Conservation (phyloP, 1,284 basidiomycete species). For the Pseudozyma pruni region DNA sequence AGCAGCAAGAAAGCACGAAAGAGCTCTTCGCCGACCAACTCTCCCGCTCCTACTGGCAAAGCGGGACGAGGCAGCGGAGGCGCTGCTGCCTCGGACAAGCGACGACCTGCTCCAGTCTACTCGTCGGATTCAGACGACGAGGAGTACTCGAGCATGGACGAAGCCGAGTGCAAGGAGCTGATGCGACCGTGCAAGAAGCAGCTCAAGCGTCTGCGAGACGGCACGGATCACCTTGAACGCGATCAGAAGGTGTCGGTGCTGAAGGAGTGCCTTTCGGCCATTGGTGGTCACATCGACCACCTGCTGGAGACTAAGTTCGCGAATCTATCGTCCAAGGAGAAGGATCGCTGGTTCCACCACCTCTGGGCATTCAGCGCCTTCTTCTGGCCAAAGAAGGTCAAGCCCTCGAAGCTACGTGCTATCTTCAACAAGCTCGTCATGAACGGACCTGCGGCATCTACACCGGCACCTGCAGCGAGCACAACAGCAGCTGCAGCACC, state of each 20-base stretch:
- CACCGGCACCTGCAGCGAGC: conserved; percentile 7
- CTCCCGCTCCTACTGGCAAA: conserved; percentile 47
- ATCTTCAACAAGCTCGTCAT: conserved; percentile 61
- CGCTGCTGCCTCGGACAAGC: conserved; percentile 27
- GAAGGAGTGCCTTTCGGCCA: conserved; percentile 93
- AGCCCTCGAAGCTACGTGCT: conserved; percentile 57
- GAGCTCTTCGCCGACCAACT: conserved; percentile 38
- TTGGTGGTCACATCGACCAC: conserved; percentile 89
- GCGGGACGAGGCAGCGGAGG: conserved; percentile 20
- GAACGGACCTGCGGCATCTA: conserved; percentile 28
- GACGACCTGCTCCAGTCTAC: conserved; percentile 45
- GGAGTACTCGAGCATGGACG: conserved; percentile 83
- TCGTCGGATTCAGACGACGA: conserved; percentile 57
- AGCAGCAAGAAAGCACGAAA: conserved; percentile 40
- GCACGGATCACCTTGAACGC: conserved; percentile 88
- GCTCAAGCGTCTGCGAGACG: conserved; percentile 89
- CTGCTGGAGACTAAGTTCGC: conserved; percentile 78
- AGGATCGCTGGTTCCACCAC: conserved; percentile 88
- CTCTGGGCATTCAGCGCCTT: conserved; percentile 86
- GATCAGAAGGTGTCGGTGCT: conserved; percentile 95
- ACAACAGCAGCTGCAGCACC: conserved; percentile 1
- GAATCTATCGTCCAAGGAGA: conserved; percentile 78
- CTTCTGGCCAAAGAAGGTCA: conserved; percentile 91
- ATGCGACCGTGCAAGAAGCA: conserved; percentile 96
- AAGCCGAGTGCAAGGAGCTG: conserved; percentile 91